Evolutionary conservation across 805 yeast species (phyloP).

Genomic region (Cyberlindnera euphorbiiphila): DNA sequence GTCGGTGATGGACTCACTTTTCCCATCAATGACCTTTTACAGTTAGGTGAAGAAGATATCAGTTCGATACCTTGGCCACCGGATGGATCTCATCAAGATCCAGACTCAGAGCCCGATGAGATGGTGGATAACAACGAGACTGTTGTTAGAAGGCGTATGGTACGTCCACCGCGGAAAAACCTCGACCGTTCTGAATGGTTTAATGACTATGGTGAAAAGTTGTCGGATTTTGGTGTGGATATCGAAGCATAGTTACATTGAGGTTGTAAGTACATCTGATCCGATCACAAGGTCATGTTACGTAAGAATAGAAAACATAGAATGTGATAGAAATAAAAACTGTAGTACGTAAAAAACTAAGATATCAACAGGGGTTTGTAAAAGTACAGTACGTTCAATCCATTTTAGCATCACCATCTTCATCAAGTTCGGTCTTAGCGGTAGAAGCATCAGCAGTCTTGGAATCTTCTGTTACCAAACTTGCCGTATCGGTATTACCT

Average conservation of each 20-base stretch:
- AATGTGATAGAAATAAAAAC: no score
- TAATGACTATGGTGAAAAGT: conserved; percentile 77
- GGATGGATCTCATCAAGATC: conserved; percentile 58
- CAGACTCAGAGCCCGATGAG: neutral
- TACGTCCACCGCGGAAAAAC: no score
- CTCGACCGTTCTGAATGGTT: conserved; percentile 52
- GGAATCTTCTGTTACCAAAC: conserved; percentile 16
- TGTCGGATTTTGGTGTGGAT: conserved; percentile 89
- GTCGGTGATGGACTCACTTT: conserved; percentile 56
- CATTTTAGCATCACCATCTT: conserved; percentile 33
- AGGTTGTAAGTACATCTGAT: no score
- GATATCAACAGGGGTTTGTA: neutral
- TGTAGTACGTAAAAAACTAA: conserved; percentile 2
- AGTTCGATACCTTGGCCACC: conserved; percentile 90
- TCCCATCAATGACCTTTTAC: conserved; percentile 48
- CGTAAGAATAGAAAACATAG: no score
- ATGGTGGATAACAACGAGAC: conserved; percentile 24
- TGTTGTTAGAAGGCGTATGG: conserved; percentile 25
- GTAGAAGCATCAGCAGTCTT: conserved; percentile 10
- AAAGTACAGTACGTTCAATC: conserved; percentile 11
- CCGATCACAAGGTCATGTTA: no score
- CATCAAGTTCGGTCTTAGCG: conserved; percentile 20
- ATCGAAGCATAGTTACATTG: no score
- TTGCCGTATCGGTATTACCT: conserved; percentile 16
- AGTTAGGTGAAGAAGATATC: conserved; percentile 49